Base-by-base conservation (phyloP, 2,329 filamentous ascomycete species). In the Trichoderma endophyticum region DNA sequence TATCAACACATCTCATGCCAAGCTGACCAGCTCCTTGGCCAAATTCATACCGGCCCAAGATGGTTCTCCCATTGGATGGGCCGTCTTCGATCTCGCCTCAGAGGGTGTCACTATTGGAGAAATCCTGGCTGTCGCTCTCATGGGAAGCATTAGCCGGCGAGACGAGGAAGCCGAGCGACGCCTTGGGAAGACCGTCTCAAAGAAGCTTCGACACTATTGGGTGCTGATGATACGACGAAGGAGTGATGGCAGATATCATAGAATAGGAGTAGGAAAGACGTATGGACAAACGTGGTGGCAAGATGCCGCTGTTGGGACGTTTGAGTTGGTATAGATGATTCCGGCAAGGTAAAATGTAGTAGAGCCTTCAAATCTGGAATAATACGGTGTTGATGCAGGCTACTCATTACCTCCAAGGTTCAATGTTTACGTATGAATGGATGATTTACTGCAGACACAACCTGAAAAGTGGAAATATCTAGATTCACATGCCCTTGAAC, bases 191-290 rank as follows among this genome's bases (percentile, higher is more conserved):
- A 51, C 26, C 14, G 32, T 61, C n/a, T 69, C 64, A 18, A 56
- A 43, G 59, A 73, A 73, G 24, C 61, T 73, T 26, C 61, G 71
- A 15, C 62, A 71, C 14, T 71, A 73, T 28, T 73, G 71, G 71
- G 62, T 71, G 21, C 6, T 73, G 61, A 30, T 71, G 24, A 69
- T 73, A 28, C 48, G 71, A 6, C 68, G n/a, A 21, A 43, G 34
- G n/a, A 43, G 15, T 4, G 68, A 73, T 32, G 68, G 68, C 4
- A 63, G 21, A 1, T 71, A 66, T 54, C 7, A 15, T 15, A 65
- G 71, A 26, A 21, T 67, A 36, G 71, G 71, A 11, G 67, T 73
- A n/a, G 71, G 71, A 4, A 73, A 73, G 54, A 71, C 48, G 8
- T 73, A 73, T 63, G 71, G 71, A 9, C 21, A 21, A 24, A 14